Evolutionary conservation across 1,139 yeast species (phyloP).

Genomic region (Candida freyschussii): DNA sequence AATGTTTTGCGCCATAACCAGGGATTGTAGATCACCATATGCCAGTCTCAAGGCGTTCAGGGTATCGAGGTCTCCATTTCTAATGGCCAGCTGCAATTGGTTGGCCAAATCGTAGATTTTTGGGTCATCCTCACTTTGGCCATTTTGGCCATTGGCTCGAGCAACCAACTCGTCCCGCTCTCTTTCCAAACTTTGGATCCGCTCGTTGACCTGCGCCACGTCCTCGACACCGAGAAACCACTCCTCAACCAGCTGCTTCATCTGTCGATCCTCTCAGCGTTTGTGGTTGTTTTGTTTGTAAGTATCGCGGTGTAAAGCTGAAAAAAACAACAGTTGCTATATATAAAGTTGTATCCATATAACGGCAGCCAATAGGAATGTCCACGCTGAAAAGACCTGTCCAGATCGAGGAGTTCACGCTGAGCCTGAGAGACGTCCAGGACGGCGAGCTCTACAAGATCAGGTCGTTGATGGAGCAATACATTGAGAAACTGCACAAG

Average conservation of each 20-base stretch:
- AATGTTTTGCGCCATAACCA: conserved; percentile 13
- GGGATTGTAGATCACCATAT: conserved; percentile 15
- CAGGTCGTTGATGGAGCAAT: conserved; percentile 12
- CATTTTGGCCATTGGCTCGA: conserved; percentile 2
- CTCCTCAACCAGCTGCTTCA: conserved; percentile 1
- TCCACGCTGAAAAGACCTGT: conserved; percentile 24
- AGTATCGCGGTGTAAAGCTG: conserved; percentile 1
- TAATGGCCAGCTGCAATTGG: conserved; percentile 13
- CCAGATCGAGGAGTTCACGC: conserved; percentile 22
- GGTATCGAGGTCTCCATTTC: conserved; percentile 16
- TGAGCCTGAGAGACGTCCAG: conserved; percentile 19
- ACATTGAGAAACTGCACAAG: conserved; percentile 16
- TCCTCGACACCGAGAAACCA: conserved; percentile 13
- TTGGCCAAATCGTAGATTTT: conserved; percentile 18
- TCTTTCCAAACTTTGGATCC: conserved; percentile 21
- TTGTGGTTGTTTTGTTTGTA: no score
- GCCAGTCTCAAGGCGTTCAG: conserved; percentile 14
- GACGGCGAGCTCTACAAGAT: conserved; percentile 18
- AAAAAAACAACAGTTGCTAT: background rate
- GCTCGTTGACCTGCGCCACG: conserved; percentile 25
- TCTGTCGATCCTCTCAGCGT: no score
- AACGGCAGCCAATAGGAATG: no score
- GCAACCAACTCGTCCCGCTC: conserved; percentile 13
- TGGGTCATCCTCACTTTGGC: conserved; percentile 2
- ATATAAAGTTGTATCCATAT: background rate